Evolutionary conservation across 2,329 filamentous ascomycete species (phyloP).

Genomic region (Apiospora rasikravindrae): DNA sequence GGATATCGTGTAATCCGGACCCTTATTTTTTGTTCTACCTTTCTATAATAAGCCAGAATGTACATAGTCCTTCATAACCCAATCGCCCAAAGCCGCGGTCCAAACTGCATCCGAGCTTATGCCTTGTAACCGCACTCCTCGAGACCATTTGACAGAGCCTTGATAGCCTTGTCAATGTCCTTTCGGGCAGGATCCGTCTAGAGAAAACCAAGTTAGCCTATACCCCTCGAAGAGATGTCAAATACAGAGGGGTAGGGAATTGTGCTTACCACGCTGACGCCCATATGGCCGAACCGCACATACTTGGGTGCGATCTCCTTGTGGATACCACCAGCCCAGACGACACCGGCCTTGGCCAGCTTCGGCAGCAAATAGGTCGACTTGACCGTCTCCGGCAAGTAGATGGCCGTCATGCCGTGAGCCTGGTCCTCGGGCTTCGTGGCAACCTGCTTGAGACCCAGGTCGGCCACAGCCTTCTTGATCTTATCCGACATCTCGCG

Average conservation of each 20-base stretch:
- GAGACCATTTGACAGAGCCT: constrained; percentile 76
- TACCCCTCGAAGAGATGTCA: not conserved
- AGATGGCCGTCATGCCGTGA: constrained; percentile 97
- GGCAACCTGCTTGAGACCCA: constrained; percentile 89
- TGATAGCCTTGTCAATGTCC: constrained; percentile 85
- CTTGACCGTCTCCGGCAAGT: constrained; percentile 83
- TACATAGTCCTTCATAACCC: not conserved
- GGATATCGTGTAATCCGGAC: too few relatives aligned
- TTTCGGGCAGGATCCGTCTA: constrained; percentile 76
- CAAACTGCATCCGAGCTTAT: constrained; percentile 31
- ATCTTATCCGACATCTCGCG: constrained; percentile 79
- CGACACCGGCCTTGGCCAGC: constrained; percentile 82
- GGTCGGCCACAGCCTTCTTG: constrained; percentile 79
- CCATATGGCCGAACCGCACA: constrained; percentile 97
- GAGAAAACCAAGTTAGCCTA: constrained; percentile 25
- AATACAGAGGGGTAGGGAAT: not conserved
- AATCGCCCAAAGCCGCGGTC: not conserved
- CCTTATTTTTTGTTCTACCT: constrained; percentile 12
- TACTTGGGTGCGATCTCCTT: constrained; percentile 95
- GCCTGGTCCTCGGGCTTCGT: constrained; percentile 87
- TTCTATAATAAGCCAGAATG: not conserved
- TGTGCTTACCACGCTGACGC: constrained; percentile 77
- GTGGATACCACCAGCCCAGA: constrained; percentile 95
- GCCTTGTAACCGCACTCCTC: constrained; percentile 72
- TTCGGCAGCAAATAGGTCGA: constrained; percentile 84